Evolutionary conservation across 129 eudicot species (phyloP), one percentile per base, ranked within the genome.

Genomic region (Centaurea solstitialis): DNA sequence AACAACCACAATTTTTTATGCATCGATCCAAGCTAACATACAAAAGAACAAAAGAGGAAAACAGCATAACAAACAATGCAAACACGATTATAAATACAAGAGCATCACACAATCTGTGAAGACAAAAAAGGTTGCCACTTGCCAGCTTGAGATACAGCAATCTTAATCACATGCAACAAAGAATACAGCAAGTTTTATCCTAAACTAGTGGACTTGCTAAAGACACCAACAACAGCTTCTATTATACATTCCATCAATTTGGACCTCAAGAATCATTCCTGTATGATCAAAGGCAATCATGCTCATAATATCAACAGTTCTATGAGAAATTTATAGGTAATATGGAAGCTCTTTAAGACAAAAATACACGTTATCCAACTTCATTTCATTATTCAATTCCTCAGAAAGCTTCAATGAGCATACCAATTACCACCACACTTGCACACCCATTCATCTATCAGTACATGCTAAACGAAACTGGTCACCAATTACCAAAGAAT

Each of bases 191-290:
- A 18, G 22, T 2, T 22, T 47, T 24, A 22, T 73, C 77, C 65
- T 22, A 73, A 23, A 73, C 77, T 43, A 43, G 65, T 43, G 40
- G 65, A 73, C 65, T 45, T 57, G 65, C 22, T 57, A n/a, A 79
- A 12, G 5, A 33, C 50, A 30, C 82, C 67, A 64, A 64, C 13
- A 64, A 21, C 6, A 0, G 30, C 15, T 62, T 18, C 13, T 64
- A 20, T 64, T 22, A 64, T 5, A 22, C 68, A 64, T 22, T 64
- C 26, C 30, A 12, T 64, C 30, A 28, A 64, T 64, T 62, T 22
- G 65, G 22, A 50, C 7, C 17, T 50, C 1, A 50, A 61, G 68
- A n/a, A 61, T 9, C 68, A 61, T 20, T 61, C 28, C 0, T 6
- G 68, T 64, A 26, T 64, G 68, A 1, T 21, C 26, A 64, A 22